Base-by-base conservation (phyloP, 768 basidiomycete genomes). In the Myochromella boudieri region DNA sequence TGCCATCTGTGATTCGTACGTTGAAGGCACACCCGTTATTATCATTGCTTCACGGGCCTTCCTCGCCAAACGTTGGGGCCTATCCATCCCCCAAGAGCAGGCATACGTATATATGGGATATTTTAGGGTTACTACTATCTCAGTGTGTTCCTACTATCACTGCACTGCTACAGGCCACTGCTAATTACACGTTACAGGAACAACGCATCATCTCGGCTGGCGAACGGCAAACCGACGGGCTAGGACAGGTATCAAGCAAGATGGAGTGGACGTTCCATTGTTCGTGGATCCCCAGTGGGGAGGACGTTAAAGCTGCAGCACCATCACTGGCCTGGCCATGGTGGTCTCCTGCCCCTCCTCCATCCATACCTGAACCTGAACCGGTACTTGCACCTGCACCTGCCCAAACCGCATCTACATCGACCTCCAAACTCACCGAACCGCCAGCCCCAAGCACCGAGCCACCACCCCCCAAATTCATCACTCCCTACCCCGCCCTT, bases 251-350 rank as follows among this genome's bases (percentile, higher is more conserved):
- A 1, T 33, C 56, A 34, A 74, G 75, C 6, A 59, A 48, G 18
- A 68, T 78, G 4, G 49, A 68, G 37, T 82, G 80, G 80, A 55
- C 53, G 33, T 63, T 80, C 32, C 64, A 60, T n/a, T 65, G 78
- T 21, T 56, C 66, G 39, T 82, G 80, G 80, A 67, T 66, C 9
- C 61, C 70, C 4, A 79, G 78, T 18, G 79, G 78, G 3, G 78
- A 81, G 58, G 68, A 72, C 52, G 25, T 39, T 64, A 26, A 58
- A 61, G 14, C 41, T 59, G 37, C 40, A 44, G n/a, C 36, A 15
- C 14, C 37, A n/a, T 29, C 34, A 31, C 27, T 36, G 47, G 26
- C 50, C 53, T 3, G 46, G 18, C 54, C 60, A 14, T 67, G 66
- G 59, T 70, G 67, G 67, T 49, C 52, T 26, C 46, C 55, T 18